A percentile compares a stretch with the other conserved stretches of the same genome.
These are phyloP conservation scores for Sugiyamaella novakii DNA, from an alignment of 1,139 yeast genomes.

Conservation along the genomic window DNA sequence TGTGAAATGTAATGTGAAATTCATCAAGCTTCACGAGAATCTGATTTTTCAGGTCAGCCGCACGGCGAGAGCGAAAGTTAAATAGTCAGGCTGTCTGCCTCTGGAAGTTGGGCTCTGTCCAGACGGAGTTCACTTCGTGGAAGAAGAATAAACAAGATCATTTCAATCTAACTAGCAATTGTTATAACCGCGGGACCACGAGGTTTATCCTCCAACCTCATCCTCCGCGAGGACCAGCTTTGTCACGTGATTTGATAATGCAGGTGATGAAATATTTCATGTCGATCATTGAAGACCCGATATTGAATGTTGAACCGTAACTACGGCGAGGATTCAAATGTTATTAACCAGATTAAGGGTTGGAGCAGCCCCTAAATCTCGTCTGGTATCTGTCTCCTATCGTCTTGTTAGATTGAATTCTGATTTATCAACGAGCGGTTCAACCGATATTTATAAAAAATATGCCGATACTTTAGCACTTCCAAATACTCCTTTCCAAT, in stretches of 20 bases:
- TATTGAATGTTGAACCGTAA: no score
- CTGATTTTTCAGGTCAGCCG: constrained; percentile 13
- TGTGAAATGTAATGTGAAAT: constrained; percentile 3
- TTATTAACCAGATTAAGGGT: neutral
- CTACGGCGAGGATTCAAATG: neutral
- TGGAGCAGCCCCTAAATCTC: neutral
- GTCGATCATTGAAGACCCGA: neutral
- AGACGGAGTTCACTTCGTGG: no score
- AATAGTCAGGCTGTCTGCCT: no score
- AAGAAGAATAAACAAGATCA: neutral
- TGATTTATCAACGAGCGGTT: no score
- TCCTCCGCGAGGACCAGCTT: no score
- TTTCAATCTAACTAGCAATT: no score
- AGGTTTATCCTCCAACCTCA: no score
- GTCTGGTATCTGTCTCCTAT: neutral
- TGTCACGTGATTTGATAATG: constrained; percentile 6
- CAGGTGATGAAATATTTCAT: constrained; percentile 10
- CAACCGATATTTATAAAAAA: constrained; percentile 18
- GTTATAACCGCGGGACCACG: no score
- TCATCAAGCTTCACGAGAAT: constrained; percentile 7
- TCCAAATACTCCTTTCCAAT: constrained; percentile 57
- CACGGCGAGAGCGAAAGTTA: no score
- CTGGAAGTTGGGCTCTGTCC: no score
- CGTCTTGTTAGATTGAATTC: constrained; percentile 1
- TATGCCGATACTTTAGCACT: constrained; percentile 53